Percentiles rank a stretch among this genome's conserved stretches.
phyloP scores from a whole-genome alignment of 345 rosid species.

The Sisymbrium irio region DNA sequence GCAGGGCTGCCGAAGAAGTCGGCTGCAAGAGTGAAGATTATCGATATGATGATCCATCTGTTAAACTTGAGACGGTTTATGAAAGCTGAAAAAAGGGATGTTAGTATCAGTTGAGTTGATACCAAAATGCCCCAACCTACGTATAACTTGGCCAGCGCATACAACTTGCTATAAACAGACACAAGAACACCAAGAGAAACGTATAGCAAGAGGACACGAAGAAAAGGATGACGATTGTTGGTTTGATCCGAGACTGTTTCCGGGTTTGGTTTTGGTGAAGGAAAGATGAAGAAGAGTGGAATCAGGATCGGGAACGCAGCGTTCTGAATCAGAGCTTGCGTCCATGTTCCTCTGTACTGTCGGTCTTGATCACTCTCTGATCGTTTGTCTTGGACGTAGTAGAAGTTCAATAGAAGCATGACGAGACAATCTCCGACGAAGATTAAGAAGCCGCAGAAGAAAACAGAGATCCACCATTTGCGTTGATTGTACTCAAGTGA shows the following conservation, averaged over 20 bases:
- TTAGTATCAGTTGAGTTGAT: conserved; percentile 49
- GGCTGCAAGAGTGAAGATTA: conserved; percentile 27
- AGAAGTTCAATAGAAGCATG: conserved; percentile 33
- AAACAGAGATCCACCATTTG: conserved; percentile 35
- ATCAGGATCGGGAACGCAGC: conserved; percentile 32
- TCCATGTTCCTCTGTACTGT: conserved; percentile 39
- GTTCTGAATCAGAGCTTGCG: conserved; percentile 32
- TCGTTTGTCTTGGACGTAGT: conserved; percentile 26
- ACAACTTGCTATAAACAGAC: conserved; percentile 34
- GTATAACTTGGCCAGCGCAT: conserved; percentile 30
- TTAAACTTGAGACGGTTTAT: conserved; percentile 48
- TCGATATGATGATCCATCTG: conserved; percentile 43
- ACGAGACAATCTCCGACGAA: conserved; percentile 27
- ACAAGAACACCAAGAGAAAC: conserved; percentile 39
- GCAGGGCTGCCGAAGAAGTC: conserved; percentile 18
- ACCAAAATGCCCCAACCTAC: conserved; percentile 42
- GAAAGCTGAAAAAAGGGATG: conserved; percentile 45
- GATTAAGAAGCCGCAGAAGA: conserved; percentile 27
- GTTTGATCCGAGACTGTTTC: not conserved
- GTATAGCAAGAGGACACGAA: conserved; percentile 30
- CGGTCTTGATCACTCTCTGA: conserved; percentile 14
- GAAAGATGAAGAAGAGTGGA: conserved; percentile 28
- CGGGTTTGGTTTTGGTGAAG: conserved; percentile 11
- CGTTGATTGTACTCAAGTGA: conserved; percentile 12
- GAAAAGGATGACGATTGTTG: conserved; percentile 5